Percentiles rank a stretch among this genome's conserved stretches.
These are phyloP conservation scores for Carex pumila DNA, from an alignment of 176 grass and related monocot genomes.

Conservation along the genomic window DNA sequence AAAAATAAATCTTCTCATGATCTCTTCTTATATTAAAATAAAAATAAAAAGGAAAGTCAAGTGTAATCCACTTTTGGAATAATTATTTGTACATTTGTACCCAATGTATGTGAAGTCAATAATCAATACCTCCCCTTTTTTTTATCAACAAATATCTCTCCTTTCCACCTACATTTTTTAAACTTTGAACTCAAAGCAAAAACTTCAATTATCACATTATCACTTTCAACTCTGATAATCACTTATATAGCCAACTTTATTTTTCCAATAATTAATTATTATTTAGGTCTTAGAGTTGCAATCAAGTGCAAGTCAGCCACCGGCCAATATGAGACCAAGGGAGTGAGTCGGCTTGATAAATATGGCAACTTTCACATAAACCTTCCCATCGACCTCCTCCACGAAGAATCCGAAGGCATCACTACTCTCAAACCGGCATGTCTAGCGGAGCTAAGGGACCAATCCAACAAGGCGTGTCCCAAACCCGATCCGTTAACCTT, in stretches of 20 bases:
- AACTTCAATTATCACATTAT: background rate
- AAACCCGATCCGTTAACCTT: conserved; percentile 9
- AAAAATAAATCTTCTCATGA: background rate
- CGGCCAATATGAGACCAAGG: conserved; percentile 11
- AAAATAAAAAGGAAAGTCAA: background rate
- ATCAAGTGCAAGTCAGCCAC: conserved; percentile 18
- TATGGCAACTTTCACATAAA: conserved; percentile 15
- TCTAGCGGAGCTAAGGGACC: background rate
- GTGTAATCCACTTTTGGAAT: background rate
- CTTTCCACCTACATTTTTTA: background rate
- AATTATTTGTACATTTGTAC: background rate
- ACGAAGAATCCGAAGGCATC: background rate
- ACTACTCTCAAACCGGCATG: conserved; percentile 11
- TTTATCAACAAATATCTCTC: background rate
- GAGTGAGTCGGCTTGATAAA: conserved; percentile 14
- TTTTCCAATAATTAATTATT: background rate
- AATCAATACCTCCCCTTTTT: no score
- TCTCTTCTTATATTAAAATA: background rate
- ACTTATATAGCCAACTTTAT: background rate
- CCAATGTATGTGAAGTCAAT: background rate
- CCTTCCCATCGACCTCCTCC: conserved; percentile 7
- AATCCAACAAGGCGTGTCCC: background rate
- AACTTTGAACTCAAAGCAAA: background rate
- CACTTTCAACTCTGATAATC: background rate
- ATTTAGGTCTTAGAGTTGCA: conserved; percentile 8